Conservation (phyloP, 306 rosid genomes). For the Sesbania bispinosa region DNA sequence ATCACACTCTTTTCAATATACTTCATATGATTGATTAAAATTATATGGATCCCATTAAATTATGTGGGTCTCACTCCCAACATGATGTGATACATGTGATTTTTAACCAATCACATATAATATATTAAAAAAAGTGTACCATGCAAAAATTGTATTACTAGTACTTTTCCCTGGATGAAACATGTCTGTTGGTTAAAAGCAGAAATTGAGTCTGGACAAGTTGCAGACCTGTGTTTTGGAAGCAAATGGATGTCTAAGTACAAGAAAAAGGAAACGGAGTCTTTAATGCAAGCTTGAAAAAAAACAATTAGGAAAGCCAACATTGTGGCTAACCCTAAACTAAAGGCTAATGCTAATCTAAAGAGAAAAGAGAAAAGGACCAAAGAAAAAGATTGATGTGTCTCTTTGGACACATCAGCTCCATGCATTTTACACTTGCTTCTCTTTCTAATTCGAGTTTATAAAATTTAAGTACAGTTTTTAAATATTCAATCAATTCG, state of each 20-base stretch:
- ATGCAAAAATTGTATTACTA: no score
- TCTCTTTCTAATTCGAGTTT: neutral
- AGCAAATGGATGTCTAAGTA: neutral
- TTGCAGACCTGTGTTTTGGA: neutral
- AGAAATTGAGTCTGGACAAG: neutral
- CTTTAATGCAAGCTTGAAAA: neutral
- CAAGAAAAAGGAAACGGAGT: neutral
- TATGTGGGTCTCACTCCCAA: no score
- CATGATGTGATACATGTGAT: no score
- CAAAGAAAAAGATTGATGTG: constrained; percentile 8
- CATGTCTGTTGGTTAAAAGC: neutral
- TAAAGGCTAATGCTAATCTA: neutral
- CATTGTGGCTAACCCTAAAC: neutral
- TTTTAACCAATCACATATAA: no score
- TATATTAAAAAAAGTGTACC: no score
- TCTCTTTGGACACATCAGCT: constrained; percentile 22
- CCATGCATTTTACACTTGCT: constrained; percentile 3
- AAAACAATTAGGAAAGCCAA: neutral
- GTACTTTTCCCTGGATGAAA: no score
- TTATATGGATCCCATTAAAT: no score
- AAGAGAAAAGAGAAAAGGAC: neutral
- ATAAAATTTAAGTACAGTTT: neutral
- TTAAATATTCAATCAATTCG: neutral
- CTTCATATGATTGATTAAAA: no score
- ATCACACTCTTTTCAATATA: no score